Evolutionary conservation across 768 basidiomycete genomes (phyloP).

Genomic region (Russula abietina): DNA sequence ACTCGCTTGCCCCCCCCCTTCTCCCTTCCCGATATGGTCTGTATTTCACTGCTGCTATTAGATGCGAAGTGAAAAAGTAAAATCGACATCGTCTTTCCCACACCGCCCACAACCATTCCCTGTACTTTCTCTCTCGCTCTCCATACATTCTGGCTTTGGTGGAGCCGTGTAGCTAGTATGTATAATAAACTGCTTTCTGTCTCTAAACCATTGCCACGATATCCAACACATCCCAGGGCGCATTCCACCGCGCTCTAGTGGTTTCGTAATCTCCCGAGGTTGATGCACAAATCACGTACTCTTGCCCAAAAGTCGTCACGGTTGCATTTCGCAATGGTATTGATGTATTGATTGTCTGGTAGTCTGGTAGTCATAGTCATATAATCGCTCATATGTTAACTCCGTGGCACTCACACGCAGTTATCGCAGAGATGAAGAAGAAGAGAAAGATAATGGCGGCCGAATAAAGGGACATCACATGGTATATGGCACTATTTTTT

Average conservation of each 20-base stretch:
- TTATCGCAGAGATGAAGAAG: neutral
- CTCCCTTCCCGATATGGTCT: neutral
- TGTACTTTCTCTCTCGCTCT: neutral
- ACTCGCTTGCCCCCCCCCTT: neutral
- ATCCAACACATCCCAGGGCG: neutral
- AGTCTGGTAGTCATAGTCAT: neutral
- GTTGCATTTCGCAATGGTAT: neutral
- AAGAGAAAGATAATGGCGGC: neutral
- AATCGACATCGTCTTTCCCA: neutral
- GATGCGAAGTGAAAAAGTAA: slow-evolving; percentile 1
- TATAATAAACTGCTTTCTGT: slow-evolving; percentile 2
- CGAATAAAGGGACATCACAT: neutral
- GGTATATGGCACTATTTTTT: neutral
- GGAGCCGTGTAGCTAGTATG: slow-evolving; percentile 22
- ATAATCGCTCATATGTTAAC: neutral
- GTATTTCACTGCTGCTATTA: neutral
- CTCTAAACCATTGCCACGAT: neutral
- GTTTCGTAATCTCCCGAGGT: slow-evolving; percentile 1
- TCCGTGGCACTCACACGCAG: slow-evolving; percentile 1
- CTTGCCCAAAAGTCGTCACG: neutral
- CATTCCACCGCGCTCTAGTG: neutral
- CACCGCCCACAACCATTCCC: slow-evolving; percentile 8
- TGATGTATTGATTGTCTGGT: neutral
- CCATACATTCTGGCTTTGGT: slow-evolving; percentile 4
- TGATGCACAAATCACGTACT: neutral